Percentiles rank a stretch among this genome's conserved stretches.
phyloP scores from a whole-genome alignment of 2,329 filamentous ascomycete genomes.

The Aureobasidium uvarum region DNA sequence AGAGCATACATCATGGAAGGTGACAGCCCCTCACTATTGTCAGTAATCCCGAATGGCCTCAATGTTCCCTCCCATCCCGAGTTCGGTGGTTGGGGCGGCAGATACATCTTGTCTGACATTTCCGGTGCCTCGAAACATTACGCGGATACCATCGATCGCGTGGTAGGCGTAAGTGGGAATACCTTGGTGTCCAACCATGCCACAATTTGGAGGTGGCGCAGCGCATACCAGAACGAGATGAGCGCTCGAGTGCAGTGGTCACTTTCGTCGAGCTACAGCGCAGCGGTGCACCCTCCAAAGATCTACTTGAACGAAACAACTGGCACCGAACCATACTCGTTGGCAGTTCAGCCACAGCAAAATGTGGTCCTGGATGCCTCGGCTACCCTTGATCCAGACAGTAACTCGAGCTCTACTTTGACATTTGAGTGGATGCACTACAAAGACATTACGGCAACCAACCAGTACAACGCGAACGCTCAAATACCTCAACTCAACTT shows the following conservation, averaged over 20 bases:
- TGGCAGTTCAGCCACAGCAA: constrained; percentile 45
- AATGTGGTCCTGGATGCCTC: constrained; percentile 48
- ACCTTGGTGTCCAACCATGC: constrained; percentile 47
- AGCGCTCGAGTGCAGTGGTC: constrained; percentile 52
- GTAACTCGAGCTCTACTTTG: constrained; percentile 36
- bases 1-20: constrained; percentile 55
- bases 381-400: constrained; percentile 50
- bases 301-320: constrained; percentile 45
- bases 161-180: constrained; percentile 38
- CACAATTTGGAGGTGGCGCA: constrained; percentile 55
- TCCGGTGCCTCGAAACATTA: constrained; percentile 41
- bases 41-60: constrained; percentile 51
- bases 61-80: constrained; percentile 47
- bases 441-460: constrained; percentile 44
- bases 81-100: constrained; percentile 53
- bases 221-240: constrained; percentile 54
- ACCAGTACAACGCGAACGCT: constrained; percentile 44
- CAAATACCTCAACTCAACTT: constrained; percentile 39
- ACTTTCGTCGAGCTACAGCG: constrained; percentile 38
- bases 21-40: constrained; percentile 54
- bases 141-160: constrained; percentile 42
- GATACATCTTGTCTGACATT: constrained; percentile 44
- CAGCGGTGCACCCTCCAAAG: constrained; percentile 51
- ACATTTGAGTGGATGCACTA: constrained; percentile 55
- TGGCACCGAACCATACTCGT: constrained; percentile 41